Conservation (phyloP, 805 yeast species). For the Schwanniomyces occidentalis region DNA sequence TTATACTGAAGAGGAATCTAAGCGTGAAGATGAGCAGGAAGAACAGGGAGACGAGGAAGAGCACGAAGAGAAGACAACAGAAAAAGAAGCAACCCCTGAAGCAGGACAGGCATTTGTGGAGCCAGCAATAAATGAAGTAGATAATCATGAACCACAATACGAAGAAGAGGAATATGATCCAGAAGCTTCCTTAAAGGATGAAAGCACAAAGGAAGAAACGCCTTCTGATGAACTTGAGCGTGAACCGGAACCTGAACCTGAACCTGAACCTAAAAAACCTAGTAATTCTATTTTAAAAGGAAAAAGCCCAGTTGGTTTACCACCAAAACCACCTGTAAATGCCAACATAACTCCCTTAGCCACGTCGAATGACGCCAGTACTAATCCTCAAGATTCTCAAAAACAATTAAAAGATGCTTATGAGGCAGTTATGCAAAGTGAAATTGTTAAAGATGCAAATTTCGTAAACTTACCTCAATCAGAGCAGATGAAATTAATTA, state of each 20-base stretch:
- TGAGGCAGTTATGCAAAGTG: slow-evolving; percentile 37
- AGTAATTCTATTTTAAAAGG: slow-evolving; percentile 8
- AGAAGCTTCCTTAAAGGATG: slow-evolving; percentile 15
- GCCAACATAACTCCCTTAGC: slow-evolving; percentile 8
- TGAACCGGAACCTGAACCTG: slow-evolving; percentile 3
- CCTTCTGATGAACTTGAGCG: slow-evolving; percentile 8
- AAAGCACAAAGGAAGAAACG: background rate
- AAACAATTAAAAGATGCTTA: slow-evolving; percentile 30
- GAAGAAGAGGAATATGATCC: slow-evolving; percentile 33
- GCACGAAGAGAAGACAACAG: slow-evolving; percentile 1
- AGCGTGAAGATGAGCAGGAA: slow-evolving; percentile 2
- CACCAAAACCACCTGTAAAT: slow-evolving; percentile 29
- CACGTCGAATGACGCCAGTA: slow-evolving; percentile 5
- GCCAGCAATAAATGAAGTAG: slow-evolving; percentile 12
- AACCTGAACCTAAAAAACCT: slow-evolving; percentile 14
- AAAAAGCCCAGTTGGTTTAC: slow-evolving; percentile 21
- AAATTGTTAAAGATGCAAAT: slow-evolving; percentile 32
- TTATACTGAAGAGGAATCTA: background rate
- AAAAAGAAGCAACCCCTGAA: slow-evolving; percentile 2
- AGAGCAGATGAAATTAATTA: slow-evolving; percentile 32
- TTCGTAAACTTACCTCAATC: slow-evolving; percentile 36
- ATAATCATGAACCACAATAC: slow-evolving; percentile 19
- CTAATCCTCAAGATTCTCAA: slow-evolving; percentile 12
- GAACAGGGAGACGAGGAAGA: slow-evolving; percentile 8
- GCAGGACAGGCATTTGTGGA: slow-evolving; percentile 5